Base-by-base conservation (phyloP, 2,329 filamentous ascomycete species). In the Talaromyces sp. region DNA sequence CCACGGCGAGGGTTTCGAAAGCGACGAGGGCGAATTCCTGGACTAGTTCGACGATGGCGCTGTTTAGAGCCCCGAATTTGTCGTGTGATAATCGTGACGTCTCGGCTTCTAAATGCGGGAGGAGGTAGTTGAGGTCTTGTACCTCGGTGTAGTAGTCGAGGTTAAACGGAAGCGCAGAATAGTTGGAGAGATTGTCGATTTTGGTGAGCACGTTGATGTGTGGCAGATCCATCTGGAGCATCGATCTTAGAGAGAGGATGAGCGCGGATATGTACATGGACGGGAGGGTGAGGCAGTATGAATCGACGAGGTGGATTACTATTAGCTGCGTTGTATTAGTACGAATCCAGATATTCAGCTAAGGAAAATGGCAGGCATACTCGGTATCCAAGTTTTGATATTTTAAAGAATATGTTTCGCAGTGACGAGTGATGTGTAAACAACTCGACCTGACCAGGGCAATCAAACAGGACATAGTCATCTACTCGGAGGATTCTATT, bases 111-210 rank as follows among this genome's bases (percentile, higher is more conserved):
- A 99, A 85, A 62, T 88, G 82, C 1, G 92, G 91, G 0, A 95
- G 83, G 13, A 99, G 82, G 67, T 96, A 91, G 24, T 86, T 85
- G 4, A 99, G 84, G 69, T 97, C 92, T 75, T 99, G 93, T 8
- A 98, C 93, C 74, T 99, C 93, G 63, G 95, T 98, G 75, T 98
- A 99, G 76, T 89, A 99, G 66, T 97, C 93, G 62, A 99, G 86
- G 69, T 96, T 96, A 81, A 99, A 97, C 0, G 93, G 91, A 0
- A 99, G 82, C 27, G 90, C 86, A 53, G 91, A 88, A 71, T 96
- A 97, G 57, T 89, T 86, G 38, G 87, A 81, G 58, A 99, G 82
- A 71, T 97, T 97, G 77, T 99, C 95, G 77, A 99, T 96, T 78
- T 99, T 99, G 61, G 93, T 97, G 27, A 99, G 84, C 64, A 99